A percentile compares a stretch with the other conserved stretches of the same genome.
Conservation (phyloP, 2,329 filamentous ascomycete species). For the Anthostomella pinea region DNA sequence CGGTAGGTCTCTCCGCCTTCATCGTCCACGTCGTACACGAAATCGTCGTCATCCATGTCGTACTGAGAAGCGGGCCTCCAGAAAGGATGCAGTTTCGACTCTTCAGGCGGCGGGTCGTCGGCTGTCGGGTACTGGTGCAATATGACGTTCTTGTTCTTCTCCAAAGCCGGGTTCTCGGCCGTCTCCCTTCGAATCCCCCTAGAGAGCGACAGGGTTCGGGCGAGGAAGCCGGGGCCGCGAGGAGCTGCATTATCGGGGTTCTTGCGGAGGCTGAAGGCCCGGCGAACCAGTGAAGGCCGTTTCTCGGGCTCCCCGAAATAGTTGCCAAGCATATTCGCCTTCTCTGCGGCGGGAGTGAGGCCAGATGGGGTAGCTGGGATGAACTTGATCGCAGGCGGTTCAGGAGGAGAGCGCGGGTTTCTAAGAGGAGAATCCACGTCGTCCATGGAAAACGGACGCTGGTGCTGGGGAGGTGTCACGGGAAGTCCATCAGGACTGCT, state of each 20-base stretch:
- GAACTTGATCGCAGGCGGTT: conserved; percentile 53
- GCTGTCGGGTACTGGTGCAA: conserved; percentile 39
- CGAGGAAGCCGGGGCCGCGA: conserved; percentile 43
- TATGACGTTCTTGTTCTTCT: conserved; percentile 27
- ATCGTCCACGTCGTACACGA: conserved; percentile 30
- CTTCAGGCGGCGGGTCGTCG: conserved; percentile 48
- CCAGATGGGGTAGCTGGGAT: conserved; percentile 63
- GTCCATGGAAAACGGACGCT: conserved; percentile 46
- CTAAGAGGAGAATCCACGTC: conserved; percentile 60
- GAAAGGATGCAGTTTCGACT: conserved; percentile 56
- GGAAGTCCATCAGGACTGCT: conserved; percentile 41
- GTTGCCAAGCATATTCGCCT: conserved; percentile 50
- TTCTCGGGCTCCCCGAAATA: conserved; percentile 48
- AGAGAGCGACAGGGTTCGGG: conserved; percentile 54
- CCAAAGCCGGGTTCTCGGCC: conserved; percentile 23
- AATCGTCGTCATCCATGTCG: conserved; percentile 29
- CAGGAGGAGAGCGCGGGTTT: conserved; percentile 59
- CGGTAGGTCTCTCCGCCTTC: conserved; percentile 38
- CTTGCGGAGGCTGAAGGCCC: conserved; percentile 50
- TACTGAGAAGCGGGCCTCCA: conserved; percentile 54
- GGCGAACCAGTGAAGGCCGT: conserved; percentile 52
- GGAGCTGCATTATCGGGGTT: conserved; percentile 44
- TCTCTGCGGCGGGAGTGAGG: conserved; percentile 53
- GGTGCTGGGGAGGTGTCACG: conserved; percentile 51
- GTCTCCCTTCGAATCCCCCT: conserved; percentile 35